These are phyloP conservation scores for Dothideomycetes sp. DNA, from an alignment of 2,329 filamentous ascomycete genomes.

Conservation along the genomic window DNA sequence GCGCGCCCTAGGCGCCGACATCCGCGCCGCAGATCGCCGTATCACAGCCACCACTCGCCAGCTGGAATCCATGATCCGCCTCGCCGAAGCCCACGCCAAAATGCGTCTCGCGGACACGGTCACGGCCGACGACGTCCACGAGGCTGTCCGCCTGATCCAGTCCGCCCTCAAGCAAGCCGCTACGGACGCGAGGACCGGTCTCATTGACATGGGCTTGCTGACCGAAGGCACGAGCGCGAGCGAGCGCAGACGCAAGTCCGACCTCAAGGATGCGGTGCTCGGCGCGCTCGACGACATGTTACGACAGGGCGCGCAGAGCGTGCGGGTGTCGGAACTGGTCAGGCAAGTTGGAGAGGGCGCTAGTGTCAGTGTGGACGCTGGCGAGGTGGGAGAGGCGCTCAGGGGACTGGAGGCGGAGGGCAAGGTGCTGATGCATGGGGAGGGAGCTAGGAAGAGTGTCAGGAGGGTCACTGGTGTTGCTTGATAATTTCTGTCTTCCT, in stretches of 20 bases:
- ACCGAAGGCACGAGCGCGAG: conserved; percentile 86
- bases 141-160: conserved; percentile 87
- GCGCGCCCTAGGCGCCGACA: conserved; percentile 68
- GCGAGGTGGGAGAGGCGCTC: conserved; percentile 76
- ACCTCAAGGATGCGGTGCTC: conserved; percentile 72
- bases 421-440: conserved; percentile 65
- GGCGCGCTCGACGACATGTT: conserved; percentile 71
- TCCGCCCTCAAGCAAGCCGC: conserved; percentile 91
- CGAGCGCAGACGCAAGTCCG: conserved; percentile 72
- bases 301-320: conserved; percentile 47
- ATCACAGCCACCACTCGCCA: conserved; percentile 97
- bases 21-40: conserved; percentile 76
- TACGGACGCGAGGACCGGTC: conserved; percentile 79
- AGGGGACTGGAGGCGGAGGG: conserved; percentile 76
- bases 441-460: conserved; percentile 73
- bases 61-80: conserved; percentile 95
- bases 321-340: conserved; percentile 69
- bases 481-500: conserved; percentile 4
- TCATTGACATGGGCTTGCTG: conserved; percentile 93
- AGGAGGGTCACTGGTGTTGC: conserved; percentile 56
- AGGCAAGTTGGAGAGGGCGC: conserved; percentile 61
- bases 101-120: conserved; percentile 79
- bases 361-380: conserved; percentile 57
- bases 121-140: conserved; percentile 69
- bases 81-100: conserved; percentile 91